Evolutionary conservation across 768 basidiomycete species (phyloP).

Genomic region (Trametes gibbosa): DNA sequence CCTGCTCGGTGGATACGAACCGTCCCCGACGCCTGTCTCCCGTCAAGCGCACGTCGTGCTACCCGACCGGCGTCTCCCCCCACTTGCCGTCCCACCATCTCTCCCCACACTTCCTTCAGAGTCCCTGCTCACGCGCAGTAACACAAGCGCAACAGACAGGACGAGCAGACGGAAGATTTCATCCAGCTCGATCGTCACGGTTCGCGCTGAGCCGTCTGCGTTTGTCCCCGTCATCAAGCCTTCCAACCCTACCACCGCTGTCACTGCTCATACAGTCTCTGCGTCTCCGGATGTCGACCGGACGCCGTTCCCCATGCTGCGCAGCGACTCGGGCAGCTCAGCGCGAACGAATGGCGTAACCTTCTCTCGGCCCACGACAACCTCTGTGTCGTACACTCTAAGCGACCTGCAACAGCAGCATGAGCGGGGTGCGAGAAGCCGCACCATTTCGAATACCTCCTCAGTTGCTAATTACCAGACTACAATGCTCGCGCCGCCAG

Average conservation of each 20-base stretch:
- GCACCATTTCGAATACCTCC: conserved; percentile 35
- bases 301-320: conserved; percentile 33
- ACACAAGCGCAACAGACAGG: conserved; percentile 24
- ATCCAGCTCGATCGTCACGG: conserved; percentile 41
- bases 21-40: conserved; percentile 45
- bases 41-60: conserved; percentile 30
- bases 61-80: conserved; percentile 47
- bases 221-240: conserved; percentile 52
- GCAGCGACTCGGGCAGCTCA: conserved; percentile 47
- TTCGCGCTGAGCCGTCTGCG: conserved; percentile 39
- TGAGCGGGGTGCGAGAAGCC: conserved; percentile 34
- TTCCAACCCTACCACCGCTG: conserved; percentile 61
- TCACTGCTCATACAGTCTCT: conserved; percentile 64
- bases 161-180: conserved; percentile 43
- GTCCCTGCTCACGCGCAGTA: conserved; percentile 27
- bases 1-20: conserved; percentile 37
- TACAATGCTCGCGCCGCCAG: conserved; percentile 36
- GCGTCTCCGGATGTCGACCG: conserved; percentile 28
- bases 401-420: conserved; percentile 56
- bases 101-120: conserved; percentile 62
- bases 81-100: conserved; percentile 55
- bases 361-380: conserved; percentile 61
- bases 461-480: conserved; percentile 26
- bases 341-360: conserved; percentile 48
- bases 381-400: conserved; percentile 48